Conservation (phyloP, 2,329 filamentous ascomycete species). For the Xylaria sp. region DNA sequence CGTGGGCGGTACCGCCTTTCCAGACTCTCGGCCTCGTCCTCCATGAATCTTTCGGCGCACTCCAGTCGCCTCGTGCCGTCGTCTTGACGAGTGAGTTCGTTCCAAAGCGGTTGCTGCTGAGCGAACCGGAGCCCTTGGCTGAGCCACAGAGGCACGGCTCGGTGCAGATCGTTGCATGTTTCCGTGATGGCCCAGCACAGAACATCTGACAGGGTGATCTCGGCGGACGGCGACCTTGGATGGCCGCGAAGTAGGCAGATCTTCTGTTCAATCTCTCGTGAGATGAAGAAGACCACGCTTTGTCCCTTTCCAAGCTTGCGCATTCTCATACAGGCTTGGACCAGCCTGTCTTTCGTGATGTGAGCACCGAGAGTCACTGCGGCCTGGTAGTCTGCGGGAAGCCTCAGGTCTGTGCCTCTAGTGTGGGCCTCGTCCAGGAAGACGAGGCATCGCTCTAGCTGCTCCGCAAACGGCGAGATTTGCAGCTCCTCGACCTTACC, state of each 20-base stretch:
- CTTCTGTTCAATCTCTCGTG: conserved; percentile 62
- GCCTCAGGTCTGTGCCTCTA: conserved; percentile 68
- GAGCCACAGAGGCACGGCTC: conserved; percentile 25
- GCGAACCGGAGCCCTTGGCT: conserved; percentile 19
- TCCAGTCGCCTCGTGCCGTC: not conserved
- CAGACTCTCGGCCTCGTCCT: conserved; percentile 17
- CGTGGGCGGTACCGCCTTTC: conserved; percentile 17
- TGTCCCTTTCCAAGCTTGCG: conserved; percentile 70
- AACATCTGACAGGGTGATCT: not conserved
- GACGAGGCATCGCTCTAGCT: conserved; percentile 64
- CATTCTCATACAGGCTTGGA: conserved; percentile 78
- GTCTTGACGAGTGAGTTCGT: not conserved
- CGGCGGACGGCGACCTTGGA: not conserved
- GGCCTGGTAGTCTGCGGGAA: conserved; percentile 64
- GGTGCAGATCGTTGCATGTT: conserved; percentile 17
- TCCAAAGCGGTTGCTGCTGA: conserved; percentile 21
- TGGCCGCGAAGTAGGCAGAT: conserved; percentile 45
- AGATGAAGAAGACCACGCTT: conserved; percentile 64
- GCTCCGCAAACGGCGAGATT: conserved; percentile 61
- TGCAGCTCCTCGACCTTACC: conserved; percentile 56
- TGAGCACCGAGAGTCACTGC: conserved; percentile 69
- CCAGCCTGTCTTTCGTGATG: conserved; percentile 70
- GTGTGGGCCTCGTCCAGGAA: conserved; percentile 76
- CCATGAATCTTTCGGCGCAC: conserved; percentile 7
- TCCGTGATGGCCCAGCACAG: conserved; percentile 21